Base-by-base conservation (phyloP, 2,329 filamentous ascomycete genomes). In the Xylariaceae sp. region DNA sequence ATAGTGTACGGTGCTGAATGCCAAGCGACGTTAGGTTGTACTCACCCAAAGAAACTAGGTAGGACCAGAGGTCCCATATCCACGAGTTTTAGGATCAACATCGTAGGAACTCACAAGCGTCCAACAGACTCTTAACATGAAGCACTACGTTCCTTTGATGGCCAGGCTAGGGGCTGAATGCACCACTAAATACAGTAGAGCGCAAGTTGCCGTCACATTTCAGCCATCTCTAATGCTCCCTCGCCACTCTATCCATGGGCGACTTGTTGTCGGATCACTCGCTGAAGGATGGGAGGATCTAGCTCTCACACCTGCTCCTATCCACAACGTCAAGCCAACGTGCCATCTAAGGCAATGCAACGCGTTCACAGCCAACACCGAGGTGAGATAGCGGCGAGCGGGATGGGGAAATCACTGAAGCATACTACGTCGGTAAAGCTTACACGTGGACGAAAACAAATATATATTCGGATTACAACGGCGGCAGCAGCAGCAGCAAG, bases 381-480 rank as follows among this genome's bases (percentile, higher is more conserved):
- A 56, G 53, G 40, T 39, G 36, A 51, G 48, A n/a, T 34, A 40
- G 39, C 21, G 19, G 46, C 34, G 45, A 53, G 50, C 40, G n/a
- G 45, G 50, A n/a, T n/a, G 49, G 51, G 41, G 34, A 56, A 43
- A 52, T 16, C 9, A 34, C n/a, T 48, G 26, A 47, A 33, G 53
- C 41, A 53, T 55, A 50, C 53, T 40, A 54, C 58, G 41, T 52
- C 9, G 33, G 33, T 12, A 28, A 55, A 46, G 33, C 43, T 37
- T 31, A 48, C 58, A 61, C 58, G 55, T 58, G 58, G 54, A 55
- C 48, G 54, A 52, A 49, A 54, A 55, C 49, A 52, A 50, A 37
- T 40, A 58, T 54, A 54, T 61, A 40, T 52, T 61, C 58, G 54
- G 58, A 57, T 58, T 54, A 46, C 55, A 58, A 61, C 58, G 58